Base-by-base conservation (phyloP, 2,329 filamentous ascomycete genomes). In the Parascedosporium putredinis region DNA sequence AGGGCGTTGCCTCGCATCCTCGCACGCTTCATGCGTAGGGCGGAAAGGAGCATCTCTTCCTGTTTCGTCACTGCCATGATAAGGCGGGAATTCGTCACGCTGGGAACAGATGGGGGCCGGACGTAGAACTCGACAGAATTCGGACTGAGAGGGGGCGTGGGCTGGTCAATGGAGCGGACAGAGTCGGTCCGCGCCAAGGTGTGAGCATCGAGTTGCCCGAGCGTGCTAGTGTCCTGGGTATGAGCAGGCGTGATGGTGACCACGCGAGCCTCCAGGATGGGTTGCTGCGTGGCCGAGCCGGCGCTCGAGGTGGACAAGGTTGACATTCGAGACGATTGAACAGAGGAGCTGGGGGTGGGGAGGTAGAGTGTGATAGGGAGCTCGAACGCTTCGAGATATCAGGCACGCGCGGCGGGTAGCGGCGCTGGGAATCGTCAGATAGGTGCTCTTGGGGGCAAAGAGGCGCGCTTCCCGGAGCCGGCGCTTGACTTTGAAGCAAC, bases 41-140 rank as follows among this genome's bases (percentile, higher is more conserved):
- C 77, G 2, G 76, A 72, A 3, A 81, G 64, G 1, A 81, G 65
- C 68, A 78, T 72, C 60, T 80, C 74, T 53, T 81, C 77, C 53
- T 79, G 75, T 3, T 67, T 69, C 0, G 76, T 79, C 16, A 81
- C 75, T 1, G 75, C 73, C 71, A 80, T n/a, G n/a, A n/a, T 79
- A 50, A 79, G 65, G 1, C 76, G 70, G 24, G 63, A 62, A 29
- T 64, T 60, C 24, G 57, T 55, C 16, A 53, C 58, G 8, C 58
- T 54, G 0, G 70, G 69, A 2, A 67, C 68, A 9, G 60, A 61
- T 0, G 61, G 60, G 1, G 67, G 64, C 31, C 68, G 67, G 14
- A 72, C 62, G 52, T 68, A 73, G 46, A 73, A 73, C 49, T 78
- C 74, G 3, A 73, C 62, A 5, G 72, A 77, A 2, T 66, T 68